Conservation (phyloP, 2,329 filamentous ascomycete species). For the Fusarium setosum region DNA sequence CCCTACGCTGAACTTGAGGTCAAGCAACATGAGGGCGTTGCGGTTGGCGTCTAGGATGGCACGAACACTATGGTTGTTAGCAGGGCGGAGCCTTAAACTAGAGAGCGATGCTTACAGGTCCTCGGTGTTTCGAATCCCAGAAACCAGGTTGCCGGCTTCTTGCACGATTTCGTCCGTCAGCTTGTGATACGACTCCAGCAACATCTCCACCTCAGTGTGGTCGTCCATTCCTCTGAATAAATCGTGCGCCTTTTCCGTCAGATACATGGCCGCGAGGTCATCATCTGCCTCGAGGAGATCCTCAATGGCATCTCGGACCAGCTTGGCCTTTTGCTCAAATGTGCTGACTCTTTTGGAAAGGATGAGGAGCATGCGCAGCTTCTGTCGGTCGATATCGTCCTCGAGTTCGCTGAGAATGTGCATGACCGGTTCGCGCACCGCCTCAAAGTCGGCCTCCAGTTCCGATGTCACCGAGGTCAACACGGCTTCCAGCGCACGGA, state of each 20-base stretch:
- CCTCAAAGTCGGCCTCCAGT: conserved; percentile 93
- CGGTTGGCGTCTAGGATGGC: conserved; percentile 98
- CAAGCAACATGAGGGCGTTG: conserved; percentile 96
- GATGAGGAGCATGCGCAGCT: conserved; percentile 89
- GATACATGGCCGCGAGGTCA: conserved; percentile 93
- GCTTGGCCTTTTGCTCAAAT: conserved; percentile 95
- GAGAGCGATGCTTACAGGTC: conserved; percentile 79
- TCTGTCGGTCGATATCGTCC: conserved; percentile 96
- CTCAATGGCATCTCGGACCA: conserved; percentile 94
- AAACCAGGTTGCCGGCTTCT: conserved; percentile 91
- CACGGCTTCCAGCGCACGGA: conserved; percentile 94
- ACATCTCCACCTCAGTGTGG: conserved; percentile 96
- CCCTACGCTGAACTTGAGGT: conserved; percentile 95
- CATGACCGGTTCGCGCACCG: conserved; percentile 91
- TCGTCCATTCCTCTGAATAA: conserved; percentile 81
- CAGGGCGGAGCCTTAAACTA: not conserved
- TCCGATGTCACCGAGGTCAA: conserved; percentile 93
- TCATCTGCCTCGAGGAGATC: conserved; percentile 97
- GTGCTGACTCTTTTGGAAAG: conserved; percentile 96
- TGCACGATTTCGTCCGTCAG: conserved; percentile 98
- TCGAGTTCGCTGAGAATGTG: conserved; percentile 89
- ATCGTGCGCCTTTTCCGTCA: conserved; percentile 87
- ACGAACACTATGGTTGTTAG: conserved; percentile 74
- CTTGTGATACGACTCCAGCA: conserved; percentile 97
- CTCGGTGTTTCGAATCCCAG: conserved; percentile 96